phyloP scores from a whole-genome alignment of 495 filamentous ascomycete genomes.

The Physcia stellaris region DNA sequence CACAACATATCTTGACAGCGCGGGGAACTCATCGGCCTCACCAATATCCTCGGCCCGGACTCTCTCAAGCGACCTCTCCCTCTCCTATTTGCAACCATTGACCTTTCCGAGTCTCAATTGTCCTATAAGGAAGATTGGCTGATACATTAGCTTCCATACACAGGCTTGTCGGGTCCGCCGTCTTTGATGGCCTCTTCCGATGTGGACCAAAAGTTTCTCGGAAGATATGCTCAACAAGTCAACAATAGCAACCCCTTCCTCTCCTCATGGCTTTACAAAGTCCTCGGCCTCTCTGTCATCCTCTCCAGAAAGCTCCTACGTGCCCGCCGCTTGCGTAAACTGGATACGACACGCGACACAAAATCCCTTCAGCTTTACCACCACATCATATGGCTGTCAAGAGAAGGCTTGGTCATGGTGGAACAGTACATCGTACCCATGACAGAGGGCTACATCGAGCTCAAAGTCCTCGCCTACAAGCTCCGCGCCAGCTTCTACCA shows the following conservation, averaged over 20 bases:
- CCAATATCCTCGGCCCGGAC: not conserved
- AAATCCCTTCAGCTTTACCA: constrained; percentile 68
- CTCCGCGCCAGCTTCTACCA: constrained; percentile 89
- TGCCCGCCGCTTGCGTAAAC: constrained; percentile 69
- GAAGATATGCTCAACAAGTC: constrained; percentile 65
- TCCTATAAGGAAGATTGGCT: constrained; percentile 1
- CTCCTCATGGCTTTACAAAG: constrained; percentile 69
- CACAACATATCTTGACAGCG: too few species aligned
- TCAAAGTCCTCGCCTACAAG: constrained; percentile 81
- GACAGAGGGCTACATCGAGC: constrained; percentile 53
- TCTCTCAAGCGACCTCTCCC: not conserved
- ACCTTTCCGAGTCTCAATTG: not conserved
- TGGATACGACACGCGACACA: constrained; percentile 64
- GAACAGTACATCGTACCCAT: constrained; percentile 78
- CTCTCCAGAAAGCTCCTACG: constrained; percentile 72
- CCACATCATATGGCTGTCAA: constrained; percentile 88
- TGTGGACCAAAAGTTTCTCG: constrained; percentile 93
- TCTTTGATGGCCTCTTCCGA: constrained; percentile 85
- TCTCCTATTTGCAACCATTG: not conserved
- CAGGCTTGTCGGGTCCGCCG: constrained; percentile 10
- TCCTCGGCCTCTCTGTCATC: constrained; percentile 81
- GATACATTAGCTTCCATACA: constrained; percentile 5
- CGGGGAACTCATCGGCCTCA: not conserved
- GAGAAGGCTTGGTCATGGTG: constrained; percentile 76
- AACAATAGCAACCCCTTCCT: constrained; percentile 59